phyloP scores from a whole-genome alignment of 148 eudicot species.

The Polygonum aviculare region DNA sequence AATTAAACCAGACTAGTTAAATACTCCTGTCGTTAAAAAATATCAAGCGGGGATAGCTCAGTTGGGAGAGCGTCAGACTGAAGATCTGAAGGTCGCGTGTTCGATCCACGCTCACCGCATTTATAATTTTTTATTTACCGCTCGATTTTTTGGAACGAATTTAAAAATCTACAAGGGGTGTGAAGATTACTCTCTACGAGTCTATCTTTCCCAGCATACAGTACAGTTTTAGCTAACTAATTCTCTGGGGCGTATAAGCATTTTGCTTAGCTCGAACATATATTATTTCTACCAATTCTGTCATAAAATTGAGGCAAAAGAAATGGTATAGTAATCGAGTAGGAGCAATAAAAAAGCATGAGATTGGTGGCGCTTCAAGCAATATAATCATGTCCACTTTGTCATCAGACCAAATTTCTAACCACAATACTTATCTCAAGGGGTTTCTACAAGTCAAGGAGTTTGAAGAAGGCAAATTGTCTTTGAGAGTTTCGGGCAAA shows the following conservation, averaged over 20 bases:
- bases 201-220: no score
- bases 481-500: neutral
- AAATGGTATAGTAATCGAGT: neutral
- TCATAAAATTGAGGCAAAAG: no score
- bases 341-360: neutral
- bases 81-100: constrained; percentile 77
- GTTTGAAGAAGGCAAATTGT: neutral
- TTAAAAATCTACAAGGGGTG: no score
- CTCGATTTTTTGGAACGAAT: no score
- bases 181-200: no score
- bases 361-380: neutral
- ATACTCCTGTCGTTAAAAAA: neutral
- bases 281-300: no score
- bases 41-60: constrained; percentile 19
- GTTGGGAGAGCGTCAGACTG: constrained; percentile 50
- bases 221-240: no score
- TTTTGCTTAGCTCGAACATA: no score
- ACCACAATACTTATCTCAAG: neutral
- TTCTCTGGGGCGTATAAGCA: no score
- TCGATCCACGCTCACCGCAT: constrained; percentile 99
- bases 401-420: neutral
- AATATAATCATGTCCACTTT: neutral
- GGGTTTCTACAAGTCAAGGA: neutral
- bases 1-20: rapidly evolving
- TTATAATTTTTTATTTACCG: neutral